These are phyloP conservation scores for Haplosporangium gracile DNA, from an alignment of 192 early-diverging fungal genomes.

Conservation along the genomic window DNA sequence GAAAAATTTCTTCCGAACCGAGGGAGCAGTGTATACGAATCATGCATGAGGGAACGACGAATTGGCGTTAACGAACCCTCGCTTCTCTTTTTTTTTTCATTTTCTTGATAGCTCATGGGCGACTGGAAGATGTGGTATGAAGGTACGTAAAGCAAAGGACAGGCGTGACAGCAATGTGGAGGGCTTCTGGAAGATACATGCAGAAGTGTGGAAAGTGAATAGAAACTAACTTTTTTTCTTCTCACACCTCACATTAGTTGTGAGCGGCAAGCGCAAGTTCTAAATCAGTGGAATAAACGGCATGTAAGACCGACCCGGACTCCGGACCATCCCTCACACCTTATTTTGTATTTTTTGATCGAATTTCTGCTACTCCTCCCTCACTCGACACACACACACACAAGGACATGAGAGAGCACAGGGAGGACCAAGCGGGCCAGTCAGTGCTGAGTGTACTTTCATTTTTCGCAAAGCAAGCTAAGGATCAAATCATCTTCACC, in stretches of 20 bases:
- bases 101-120: slow-evolving; percentile 51
- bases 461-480: neutral
- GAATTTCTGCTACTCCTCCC: neutral
- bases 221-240: neutral
- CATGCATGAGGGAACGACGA: neutral
- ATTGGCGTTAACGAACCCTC: neutral
- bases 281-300: slow-evolving; percentile 10
- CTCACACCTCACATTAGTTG: slow-evolving; percentile 9
- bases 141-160: slow-evolving; percentile 6
- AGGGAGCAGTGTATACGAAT: neutral
- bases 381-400: neutral
- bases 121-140: slow-evolving; percentile 70
- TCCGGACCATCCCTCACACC: neutral
- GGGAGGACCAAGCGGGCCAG: neutral
- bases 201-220: neutral
- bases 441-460: neutral
- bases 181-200: neutral
- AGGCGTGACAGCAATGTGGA: too few relatives aligned
- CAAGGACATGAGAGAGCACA: neutral
- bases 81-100: neutral
- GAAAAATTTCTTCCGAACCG: neutral
- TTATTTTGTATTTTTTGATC: neutral
- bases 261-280: slow-evolving; percentile 57
- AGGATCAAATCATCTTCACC: neutral
- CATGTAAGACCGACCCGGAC: neutral